Evolutionary conservation across 345 rosid genomes (phyloP).

Genomic region (Cochlearia excelsa): DNA sequence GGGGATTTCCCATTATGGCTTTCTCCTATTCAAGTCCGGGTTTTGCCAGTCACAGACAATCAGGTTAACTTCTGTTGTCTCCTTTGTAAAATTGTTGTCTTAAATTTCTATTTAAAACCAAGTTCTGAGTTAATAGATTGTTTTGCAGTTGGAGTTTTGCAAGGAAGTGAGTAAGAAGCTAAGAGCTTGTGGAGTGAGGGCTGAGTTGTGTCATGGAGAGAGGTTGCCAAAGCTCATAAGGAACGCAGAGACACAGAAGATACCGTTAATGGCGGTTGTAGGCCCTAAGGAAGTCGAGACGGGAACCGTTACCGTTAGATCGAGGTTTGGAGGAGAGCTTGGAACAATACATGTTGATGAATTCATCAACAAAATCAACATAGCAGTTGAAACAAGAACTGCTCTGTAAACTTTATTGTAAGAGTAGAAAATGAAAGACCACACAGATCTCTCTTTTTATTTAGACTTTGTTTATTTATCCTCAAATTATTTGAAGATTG

Average conservation of each 20-base stretch:
- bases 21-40: conserved; percentile 81
- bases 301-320: conserved; percentile 65
- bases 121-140: conserved; percentile 16
- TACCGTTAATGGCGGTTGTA: conserved; percentile 86
- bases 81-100: conserved; percentile 4
- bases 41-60: conserved; percentile 83
- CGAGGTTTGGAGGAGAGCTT: conserved; percentile 81
- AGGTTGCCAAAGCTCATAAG: conserved; percentile 91
- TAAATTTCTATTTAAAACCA: background rate
- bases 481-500: conserved; percentile 9
- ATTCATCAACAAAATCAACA: conserved; percentile 55
- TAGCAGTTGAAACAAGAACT: conserved; percentile 50
- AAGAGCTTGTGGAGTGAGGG: conserved; percentile 57
- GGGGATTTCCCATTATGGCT: conserved; percentile 97
- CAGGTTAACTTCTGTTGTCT: conserved; percentile 51
- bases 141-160: conserved; percentile 62
- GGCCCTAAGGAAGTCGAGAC: conserved; percentile 88
- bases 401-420: conserved; percentile 36
- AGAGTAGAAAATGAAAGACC: conserved; percentile 22
- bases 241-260: conserved; percentile 84
- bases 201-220: conserved; percentile 86
- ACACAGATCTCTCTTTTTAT: conserved; percentile 12
- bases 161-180: conserved; percentile 53
- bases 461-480: conserved; percentile 1
- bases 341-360: conserved; percentile 67